phyloP scores from a whole-genome alignment of 1,284 basidiomycete genomes.

The Cryptococcus amylolentus region DNA sequence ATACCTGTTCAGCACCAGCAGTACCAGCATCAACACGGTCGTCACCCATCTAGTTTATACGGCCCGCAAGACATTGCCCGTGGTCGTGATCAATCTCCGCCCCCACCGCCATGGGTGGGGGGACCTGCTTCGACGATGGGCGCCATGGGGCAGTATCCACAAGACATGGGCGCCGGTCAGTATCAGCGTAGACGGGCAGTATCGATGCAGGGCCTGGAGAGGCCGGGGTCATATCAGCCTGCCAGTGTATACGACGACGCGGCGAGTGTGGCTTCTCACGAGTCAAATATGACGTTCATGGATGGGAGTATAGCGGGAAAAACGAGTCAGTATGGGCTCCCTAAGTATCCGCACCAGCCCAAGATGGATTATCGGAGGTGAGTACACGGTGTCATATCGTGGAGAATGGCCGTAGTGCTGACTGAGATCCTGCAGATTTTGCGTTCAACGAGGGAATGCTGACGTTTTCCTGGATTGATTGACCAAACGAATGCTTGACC shows the following conservation, averaged over 20 bases:
- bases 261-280: slow-evolving; percentile 21
- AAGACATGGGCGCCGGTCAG: neutral
- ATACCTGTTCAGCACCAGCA: neutral
- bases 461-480: slow-evolving; percentile 34
- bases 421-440: slow-evolving; percentile 16
- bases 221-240: slow-evolving; percentile 8
- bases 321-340: slow-evolving; percentile 53
- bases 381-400: neutral
- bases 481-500: no score
- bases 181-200: slow-evolving; percentile 4
- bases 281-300: slow-evolving; percentile 34
- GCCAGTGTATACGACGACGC: slow-evolving; percentile 30
- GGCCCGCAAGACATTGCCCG: slow-evolving; percentile 1
- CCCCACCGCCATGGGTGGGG: slow-evolving; percentile 1
- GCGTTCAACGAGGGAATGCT: slow-evolving; percentile 35
- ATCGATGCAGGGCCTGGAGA: slow-evolving; percentile 15
- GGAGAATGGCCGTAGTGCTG: neutral
- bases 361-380: slow-evolving; percentile 37
- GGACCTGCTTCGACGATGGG: neutral
- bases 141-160: neutral
- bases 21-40: neutral
- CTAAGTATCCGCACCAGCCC: slow-evolving; percentile 28
- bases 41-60: slow-evolving; percentile 12
- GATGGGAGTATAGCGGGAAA: slow-evolving; percentile 58
- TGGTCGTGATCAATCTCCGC: slow-evolving; percentile 1